phyloP scores from a whole-genome alignment of 331 rosid species.

The Cucumis variabilis region DNA sequence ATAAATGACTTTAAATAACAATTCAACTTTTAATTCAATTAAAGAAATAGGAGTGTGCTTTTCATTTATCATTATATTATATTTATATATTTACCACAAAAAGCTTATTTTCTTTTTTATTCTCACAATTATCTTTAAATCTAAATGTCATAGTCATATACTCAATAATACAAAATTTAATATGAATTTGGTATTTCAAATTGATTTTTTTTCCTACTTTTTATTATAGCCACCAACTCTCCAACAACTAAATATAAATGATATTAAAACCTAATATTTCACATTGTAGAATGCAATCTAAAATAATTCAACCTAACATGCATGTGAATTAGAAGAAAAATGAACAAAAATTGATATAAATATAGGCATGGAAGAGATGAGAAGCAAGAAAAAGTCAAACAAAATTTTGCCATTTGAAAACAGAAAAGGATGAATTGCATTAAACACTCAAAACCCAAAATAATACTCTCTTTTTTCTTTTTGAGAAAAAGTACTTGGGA shows the following conservation, averaged over 20 bases:
- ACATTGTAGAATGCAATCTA: not conserved
- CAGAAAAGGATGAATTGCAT: not conserved
- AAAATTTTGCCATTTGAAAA: not conserved
- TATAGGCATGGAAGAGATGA: not conserved
- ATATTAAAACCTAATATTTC: not conserved
- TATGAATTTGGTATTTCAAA: too few species aligned
- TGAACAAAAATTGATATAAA: not conserved
- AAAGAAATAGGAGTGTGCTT: too few species aligned
- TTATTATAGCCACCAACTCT: not conserved
- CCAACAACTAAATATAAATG: not conserved
- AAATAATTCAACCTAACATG: not conserved
- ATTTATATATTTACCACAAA: too few species aligned
- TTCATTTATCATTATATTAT: too few species aligned
- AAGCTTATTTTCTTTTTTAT: not conserved
- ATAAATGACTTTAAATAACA: too few species aligned
- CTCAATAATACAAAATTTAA: not conserved
- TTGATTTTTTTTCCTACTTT: not conserved
- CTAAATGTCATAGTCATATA: not conserved
- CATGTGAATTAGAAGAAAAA: conserved; percentile 21
- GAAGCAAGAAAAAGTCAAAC: conserved; percentile 26
- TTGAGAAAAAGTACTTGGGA: not conserved
- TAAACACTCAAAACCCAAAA: not conserved
- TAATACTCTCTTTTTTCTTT: too few species aligned
- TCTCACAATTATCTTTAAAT: not conserved
- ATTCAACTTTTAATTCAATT: too few species aligned